Evolutionary conservation across 2,329 filamentous ascomycete species (phyloP), one percentile per base, ranked within the genome.

Genomic region (Fusarium torreyae): DNA sequence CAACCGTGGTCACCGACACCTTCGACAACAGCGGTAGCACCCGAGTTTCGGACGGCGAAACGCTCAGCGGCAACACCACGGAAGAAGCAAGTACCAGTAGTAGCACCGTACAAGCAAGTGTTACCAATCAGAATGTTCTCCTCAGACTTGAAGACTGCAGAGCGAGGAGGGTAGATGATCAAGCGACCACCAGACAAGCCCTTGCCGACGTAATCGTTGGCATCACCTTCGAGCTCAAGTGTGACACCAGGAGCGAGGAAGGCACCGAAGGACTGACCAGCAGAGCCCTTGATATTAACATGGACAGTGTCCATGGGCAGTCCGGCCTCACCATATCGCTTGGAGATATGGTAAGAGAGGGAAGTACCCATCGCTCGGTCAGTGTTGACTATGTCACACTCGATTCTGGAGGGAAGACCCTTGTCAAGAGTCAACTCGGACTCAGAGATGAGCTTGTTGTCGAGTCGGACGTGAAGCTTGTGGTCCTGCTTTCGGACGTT

Each of bases 401-500:
- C 95, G 69, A 98, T 96, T 59, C 95, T 89, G 65, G 93, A 96
- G 15, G 95, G 95, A 17, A 98, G 85, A 33, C 95, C 94, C 86
- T 97, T 98, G 82, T 98, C 94, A 14, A 98, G 87, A 39, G 95
- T 97, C 74, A 97, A 86, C 81, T 98, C 95, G 10, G 94, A 94
- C 82, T 98, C 95, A 1, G 94, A 94, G 75, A 98, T 97, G 57
- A 98, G 88, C 86, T 98, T 98, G 85, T 98, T 98, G 80, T 98
- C 95, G 13, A 98, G 87, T 75, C 95, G 93, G 67, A 94, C 90
- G 79, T 98, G 94, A 20, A 98, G 91, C 77, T 92, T 91, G 82
- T 98, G 95, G 74, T 98, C 95, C 82, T 98, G 95, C 87, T 97
- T 98, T 81, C 95, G 92, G 61, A 98, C 94, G 76, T 98, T 98